phyloP scores from a whole-genome alignment of 192 early-diverging fungal species.

The Paraglomus brasilianum region DNA sequence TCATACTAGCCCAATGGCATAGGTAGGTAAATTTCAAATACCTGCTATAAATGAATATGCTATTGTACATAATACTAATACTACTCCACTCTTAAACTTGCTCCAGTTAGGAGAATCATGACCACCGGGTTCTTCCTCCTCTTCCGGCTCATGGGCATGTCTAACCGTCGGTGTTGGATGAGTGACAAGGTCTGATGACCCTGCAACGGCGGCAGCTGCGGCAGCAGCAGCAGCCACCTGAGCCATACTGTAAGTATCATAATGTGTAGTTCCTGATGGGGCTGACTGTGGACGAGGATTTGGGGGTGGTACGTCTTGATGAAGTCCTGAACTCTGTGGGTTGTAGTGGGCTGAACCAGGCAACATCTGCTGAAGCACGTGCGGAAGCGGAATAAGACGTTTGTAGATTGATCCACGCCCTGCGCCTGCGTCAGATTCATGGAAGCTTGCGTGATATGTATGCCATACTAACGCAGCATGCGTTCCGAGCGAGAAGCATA shows the following conservation, averaged over 20 bases:
- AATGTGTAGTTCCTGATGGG: not conserved
- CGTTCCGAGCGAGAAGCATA: constrained; percentile 91
- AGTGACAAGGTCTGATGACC: not conserved
- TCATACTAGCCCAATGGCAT: not conserved
- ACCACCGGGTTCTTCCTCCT: constrained; percentile 63
- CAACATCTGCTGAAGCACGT: constrained; percentile 49
- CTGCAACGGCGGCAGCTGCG: constrained; percentile 30
- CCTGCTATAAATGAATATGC: constrained; percentile 82
- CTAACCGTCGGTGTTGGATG: constrained; percentile 35
- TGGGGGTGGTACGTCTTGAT: not conserved
- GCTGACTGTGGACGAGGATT: constrained; percentile 5
- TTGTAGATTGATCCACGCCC: constrained; percentile 46
- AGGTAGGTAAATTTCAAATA: constrained; percentile 20
- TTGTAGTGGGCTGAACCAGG: constrained; percentile 33
- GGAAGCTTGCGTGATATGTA: constrained; percentile 42
- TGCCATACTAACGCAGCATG: constrained; percentile 80
- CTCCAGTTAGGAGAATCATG: constrained; percentile 95
- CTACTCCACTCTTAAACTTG: constrained; percentile 69
- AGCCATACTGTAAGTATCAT: constrained; percentile 25
- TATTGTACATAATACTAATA: constrained; percentile 81
- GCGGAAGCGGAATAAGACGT: constrained; percentile 43
- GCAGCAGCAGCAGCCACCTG: constrained; percentile 18
- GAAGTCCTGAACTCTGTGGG: not conserved
- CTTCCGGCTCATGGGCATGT: constrained; percentile 55
- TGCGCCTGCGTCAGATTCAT: constrained; percentile 24